Evolutionary conservation across 1,139 yeast species (phyloP).

Genomic region (Kodamaea derodonti): DNA sequence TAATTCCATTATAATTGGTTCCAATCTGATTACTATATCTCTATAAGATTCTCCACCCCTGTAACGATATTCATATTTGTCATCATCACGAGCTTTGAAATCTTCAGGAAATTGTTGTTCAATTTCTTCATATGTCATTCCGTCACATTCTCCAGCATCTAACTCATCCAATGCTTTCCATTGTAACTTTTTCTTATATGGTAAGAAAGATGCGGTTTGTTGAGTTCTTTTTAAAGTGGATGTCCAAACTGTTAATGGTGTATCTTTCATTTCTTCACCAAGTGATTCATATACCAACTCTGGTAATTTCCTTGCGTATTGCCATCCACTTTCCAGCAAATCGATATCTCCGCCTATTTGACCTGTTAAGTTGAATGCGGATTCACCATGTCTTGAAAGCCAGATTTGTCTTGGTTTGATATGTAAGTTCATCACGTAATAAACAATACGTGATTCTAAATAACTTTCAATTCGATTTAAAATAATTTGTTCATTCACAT

Average conservation of each 20-base stretch:
- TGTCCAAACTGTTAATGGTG: slow-evolving; percentile 89
- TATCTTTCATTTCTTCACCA: slow-evolving; percentile 58
- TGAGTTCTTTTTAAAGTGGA: slow-evolving; percentile 90
- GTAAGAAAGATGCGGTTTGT: slow-evolving; percentile 82
- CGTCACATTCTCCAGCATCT: slow-evolving; percentile 98
- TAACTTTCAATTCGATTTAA: slow-evolving; percentile 85
- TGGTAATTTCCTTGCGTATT: slow-evolving; percentile 82
- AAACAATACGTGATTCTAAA: slow-evolving; percentile 87
- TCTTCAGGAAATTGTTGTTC: slow-evolving; percentile 86
- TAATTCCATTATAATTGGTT: slow-evolving; percentile 96
- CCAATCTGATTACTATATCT: slow-evolving; percentile 89
- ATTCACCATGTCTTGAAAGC: slow-evolving; percentile 95
- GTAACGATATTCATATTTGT: slow-evolving; percentile 92
- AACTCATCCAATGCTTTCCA: slow-evolving; percentile 98
- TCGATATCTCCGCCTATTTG: slow-evolving; percentile 96
- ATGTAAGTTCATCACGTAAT: slow-evolving; percentile 92
- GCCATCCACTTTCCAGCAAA: slow-evolving; percentile 78
- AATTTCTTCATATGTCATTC: slow-evolving; percentile 82
- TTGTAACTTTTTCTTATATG: slow-evolving; percentile 71
- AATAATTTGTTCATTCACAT: slow-evolving; percentile 83
- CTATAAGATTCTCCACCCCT: slow-evolving; percentile 97
- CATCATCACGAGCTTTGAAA: slow-evolving; percentile 91
- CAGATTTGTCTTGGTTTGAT: slow-evolving; percentile 89
- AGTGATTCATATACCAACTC: slow-evolving; percentile 70
- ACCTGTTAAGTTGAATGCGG: slow-evolving; percentile 86